A percentile compares a stretch with the other conserved stretches of the same genome.
Conservation (phyloP, 1,139 yeast genomes). For the Pichia sp. region DNA sequence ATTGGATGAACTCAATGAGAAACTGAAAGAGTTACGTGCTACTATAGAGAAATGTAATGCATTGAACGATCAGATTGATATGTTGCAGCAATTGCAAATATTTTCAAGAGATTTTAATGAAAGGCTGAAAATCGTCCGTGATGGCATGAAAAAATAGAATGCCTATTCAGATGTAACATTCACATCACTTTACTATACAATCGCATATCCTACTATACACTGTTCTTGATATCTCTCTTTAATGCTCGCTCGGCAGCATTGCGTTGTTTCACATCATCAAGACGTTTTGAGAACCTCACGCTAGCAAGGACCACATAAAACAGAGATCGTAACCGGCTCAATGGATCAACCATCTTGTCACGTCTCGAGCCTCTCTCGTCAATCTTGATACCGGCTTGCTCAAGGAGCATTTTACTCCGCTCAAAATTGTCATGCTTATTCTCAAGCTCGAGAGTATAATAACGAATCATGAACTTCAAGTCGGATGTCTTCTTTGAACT, state of each 20-base stretch:
- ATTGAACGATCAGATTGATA: slow-evolving; percentile 56
- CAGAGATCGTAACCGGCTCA: background rate
- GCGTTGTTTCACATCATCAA: background rate
- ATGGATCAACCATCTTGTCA: background rate
- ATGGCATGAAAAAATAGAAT: background rate
- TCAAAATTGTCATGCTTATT: slow-evolving; percentile 9
- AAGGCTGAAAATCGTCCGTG: slow-evolving; percentile 27
- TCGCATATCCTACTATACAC: background rate
- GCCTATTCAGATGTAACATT: too few species aligned
- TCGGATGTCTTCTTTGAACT: slow-evolving; percentile 35
- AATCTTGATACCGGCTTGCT: slow-evolving; percentile 3
- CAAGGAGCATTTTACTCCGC: slow-evolving; percentile 7
- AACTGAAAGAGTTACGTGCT: slow-evolving; percentile 34
- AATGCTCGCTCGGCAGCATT: background rate
- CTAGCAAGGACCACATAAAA: background rate
- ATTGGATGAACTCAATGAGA: slow-evolving; percentile 29
- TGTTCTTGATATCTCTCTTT: background rate
- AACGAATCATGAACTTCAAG: slow-evolving; percentile 45
- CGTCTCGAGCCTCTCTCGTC: background rate
- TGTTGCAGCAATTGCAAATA: slow-evolving; percentile 54
- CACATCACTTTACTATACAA: slow-evolving; percentile 1
- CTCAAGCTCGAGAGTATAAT: slow-evolving; percentile 39
- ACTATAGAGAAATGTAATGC: slow-evolving; percentile 45
- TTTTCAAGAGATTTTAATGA: slow-evolving; percentile 38
- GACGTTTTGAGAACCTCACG: background rate